Base-by-base conservation (phyloP, 768 basidiomycete species). In the Nevesoporus exiguus region DNA sequence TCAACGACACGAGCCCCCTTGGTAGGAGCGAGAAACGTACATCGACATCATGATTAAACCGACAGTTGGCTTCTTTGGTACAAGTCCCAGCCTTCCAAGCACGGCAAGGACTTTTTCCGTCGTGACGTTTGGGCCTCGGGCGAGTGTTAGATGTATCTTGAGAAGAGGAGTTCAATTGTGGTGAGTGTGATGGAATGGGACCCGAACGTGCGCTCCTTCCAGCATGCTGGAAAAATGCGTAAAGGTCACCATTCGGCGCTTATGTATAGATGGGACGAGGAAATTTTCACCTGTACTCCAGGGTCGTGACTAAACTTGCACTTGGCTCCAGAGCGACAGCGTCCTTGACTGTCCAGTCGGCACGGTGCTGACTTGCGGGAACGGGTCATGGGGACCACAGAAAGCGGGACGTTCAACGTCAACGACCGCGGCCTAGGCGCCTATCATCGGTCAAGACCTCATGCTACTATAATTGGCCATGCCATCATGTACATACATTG, bases 1-100 rank as follows among this genome's bases (percentile, higher is more conserved):
- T 36, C 42, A 9, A 27, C 43, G 30, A 43, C 29, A 46, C 25
- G 13, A 1, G 14, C n/a, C 31, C 40, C n/a, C 25, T 19, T 3
- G 3, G 30, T 5, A 43, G 29, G 36, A 52, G 36, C 11, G 17
- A 44, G 21, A 24, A n/a, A 57, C 63, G n/a, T 60, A 74, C 73
- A n/a, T 68, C 59, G 5, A 63, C 49, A 37, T 66, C 62, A 47
- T 77, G 76, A 10, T n/a, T 43, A 46, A 65, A 76, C 45, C 64
- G 57, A 51, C 76, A 76, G 44, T 65, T 66, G 8, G 64, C 51
- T 17, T 74, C 75, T 55, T 61, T 71, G 49, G 61, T 52, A 61
- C 77, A 77, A 8, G 62, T 65, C 40, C 76, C 75, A 48, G 64
- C 65, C 45, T 66, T 74, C 76, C 74, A 74, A 47, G 66, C 60